phyloP scores from a whole-genome alignment of 345 rosid genomes.

The Lumnitzera littorea region DNA sequence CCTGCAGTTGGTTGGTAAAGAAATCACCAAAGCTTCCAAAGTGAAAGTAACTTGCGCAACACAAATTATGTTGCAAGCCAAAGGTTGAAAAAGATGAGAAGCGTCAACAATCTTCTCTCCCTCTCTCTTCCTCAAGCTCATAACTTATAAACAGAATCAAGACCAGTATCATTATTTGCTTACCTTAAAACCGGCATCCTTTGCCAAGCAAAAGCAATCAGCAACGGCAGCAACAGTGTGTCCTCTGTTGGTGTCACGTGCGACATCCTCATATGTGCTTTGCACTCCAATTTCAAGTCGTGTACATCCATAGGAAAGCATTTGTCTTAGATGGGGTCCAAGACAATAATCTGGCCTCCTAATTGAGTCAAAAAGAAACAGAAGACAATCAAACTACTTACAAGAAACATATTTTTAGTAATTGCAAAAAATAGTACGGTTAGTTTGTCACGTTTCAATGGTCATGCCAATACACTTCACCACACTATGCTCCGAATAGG shows the following conservation, averaged over 20 bases:
- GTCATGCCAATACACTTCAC: slow-evolving; percentile 99
- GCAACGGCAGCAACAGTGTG: slow-evolving; percentile 98
- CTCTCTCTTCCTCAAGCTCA: too few species aligned
- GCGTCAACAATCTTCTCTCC: too few species aligned
- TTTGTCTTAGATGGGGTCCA: slow-evolving; percentile 96
- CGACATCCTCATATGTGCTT: slow-evolving; percentile 99
- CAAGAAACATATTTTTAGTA: slow-evolving; percentile 2
- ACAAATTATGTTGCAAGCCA: background rate
- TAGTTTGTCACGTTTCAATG: slow-evolving; percentile 79
- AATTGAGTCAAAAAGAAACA: slow-evolving; percentile 15
- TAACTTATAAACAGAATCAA: background rate
- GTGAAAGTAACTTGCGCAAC: background rate
- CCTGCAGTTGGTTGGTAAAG: slow-evolving; percentile 39
- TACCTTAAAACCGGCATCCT: slow-evolving; percentile 99
- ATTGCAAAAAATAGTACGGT: background rate
- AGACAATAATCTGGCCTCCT: slow-evolving; percentile 99
- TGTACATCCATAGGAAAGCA: slow-evolving; percentile 95
- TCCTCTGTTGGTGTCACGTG: slow-evolving; percentile 95
- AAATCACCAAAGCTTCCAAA: slow-evolving; percentile 5
- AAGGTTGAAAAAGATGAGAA: too few species aligned
- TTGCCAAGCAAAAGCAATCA: slow-evolving; percentile 95
- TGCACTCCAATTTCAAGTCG: slow-evolving; percentile 98
- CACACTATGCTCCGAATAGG: slow-evolving; percentile 89
- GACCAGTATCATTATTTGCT: background rate
- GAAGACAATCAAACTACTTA: slow-evolving; percentile 3